A percentile compares a stretch with the other conserved stretches of the same genome.
phyloP scores from a whole-genome alignment of 2,329 filamentous ascomycete genomes.

The Lasiodiplodia gonubiensis region DNA sequence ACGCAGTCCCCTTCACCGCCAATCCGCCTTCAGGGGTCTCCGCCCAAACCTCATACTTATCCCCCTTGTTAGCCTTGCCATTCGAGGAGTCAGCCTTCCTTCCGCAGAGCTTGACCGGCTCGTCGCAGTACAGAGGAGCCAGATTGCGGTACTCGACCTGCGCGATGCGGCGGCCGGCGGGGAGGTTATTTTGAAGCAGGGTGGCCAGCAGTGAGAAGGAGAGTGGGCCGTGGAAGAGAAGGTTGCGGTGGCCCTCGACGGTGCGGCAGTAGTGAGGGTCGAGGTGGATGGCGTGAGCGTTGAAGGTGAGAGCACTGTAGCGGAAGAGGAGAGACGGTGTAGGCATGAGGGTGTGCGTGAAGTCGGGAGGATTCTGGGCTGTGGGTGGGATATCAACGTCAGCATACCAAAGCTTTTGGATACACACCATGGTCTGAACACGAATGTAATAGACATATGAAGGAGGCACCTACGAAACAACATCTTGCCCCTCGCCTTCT shows the following conservation, averaged over 20 bases:
- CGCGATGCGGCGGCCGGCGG: slow-evolving; percentile 49
- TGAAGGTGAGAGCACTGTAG: slow-evolving; percentile 77
- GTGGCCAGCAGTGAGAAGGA: slow-evolving; percentile 77
- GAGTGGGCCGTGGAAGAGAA: slow-evolving; percentile 88
- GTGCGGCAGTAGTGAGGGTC: slow-evolving; percentile 72
- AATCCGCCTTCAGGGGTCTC: slow-evolving; percentile 49
- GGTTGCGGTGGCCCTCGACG: slow-evolving; percentile 74
- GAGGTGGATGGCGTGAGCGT: slow-evolving; percentile 89
- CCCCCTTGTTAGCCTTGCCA: slow-evolving; percentile 41
- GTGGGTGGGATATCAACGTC: slow-evolving; percentile 15
- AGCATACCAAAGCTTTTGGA: neutral
- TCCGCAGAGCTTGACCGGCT: slow-evolving; percentile 73
- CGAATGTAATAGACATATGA: no score
- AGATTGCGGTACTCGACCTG: slow-evolving; percentile 80
- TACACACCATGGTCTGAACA: no score
- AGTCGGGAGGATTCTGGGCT: slow-evolving; percentile 60
- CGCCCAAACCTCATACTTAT: slow-evolving; percentile 49
- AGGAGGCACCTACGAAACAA: slow-evolving; percentile 41
- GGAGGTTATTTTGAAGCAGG: slow-evolving; percentile 55
- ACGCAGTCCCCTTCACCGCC: slow-evolving; percentile 51
- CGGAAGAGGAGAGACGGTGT: slow-evolving; percentile 78
- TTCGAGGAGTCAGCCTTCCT: slow-evolving; percentile 46
- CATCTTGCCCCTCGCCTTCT: slow-evolving; percentile 43
- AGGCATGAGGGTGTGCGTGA: slow-evolving; percentile 67
- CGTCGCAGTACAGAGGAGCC: slow-evolving; percentile 77